A percentile compares a stretch with the other conserved stretches of the same genome.
phyloP scores from a whole-genome alignment of 352 stramenopile genomes.

The Pythium dissimile region DNA sequence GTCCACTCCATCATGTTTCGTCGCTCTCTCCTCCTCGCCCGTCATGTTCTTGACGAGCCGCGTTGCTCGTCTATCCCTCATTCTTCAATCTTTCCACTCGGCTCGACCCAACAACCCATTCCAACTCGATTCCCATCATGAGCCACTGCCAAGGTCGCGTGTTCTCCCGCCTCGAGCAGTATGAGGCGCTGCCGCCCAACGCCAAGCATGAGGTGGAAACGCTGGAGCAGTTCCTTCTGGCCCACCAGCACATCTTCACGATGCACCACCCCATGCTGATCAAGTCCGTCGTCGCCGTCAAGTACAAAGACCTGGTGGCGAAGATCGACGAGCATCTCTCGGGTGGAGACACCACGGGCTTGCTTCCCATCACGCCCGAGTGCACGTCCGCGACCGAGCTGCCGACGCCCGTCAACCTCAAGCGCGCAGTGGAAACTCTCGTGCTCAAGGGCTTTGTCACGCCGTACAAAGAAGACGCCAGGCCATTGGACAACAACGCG shows the following conservation, averaged over 20 bases:
- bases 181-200: not conserved
- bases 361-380: not conserved
- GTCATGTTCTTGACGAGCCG: no score
- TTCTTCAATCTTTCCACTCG: no score
- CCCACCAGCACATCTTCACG: slow-evolving; percentile 28
- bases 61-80: no score
- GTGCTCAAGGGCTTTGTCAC: slow-evolving; percentile 22
- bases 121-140: not conserved
- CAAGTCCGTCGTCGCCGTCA: slow-evolving; percentile 37
- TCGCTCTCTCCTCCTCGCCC: no score
- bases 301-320: slow-evolving; percentile 23
- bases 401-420: not conserved
- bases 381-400: not conserved
- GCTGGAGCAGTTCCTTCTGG: slow-evolving; percentile 29
- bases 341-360: not conserved
- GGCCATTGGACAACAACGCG: slow-evolving; percentile 26
- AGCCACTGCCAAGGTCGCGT: slow-evolving; percentile 5
- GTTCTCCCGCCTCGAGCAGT: slow-evolving; percentile 18
- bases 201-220: slow-evolving; percentile 3
- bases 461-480: slow-evolving; percentile 25
- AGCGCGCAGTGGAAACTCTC: slow-evolving; percentile 19
- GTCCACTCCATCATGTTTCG: no score
- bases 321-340: slow-evolving; percentile 3
- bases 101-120: no score
- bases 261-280: slow-evolving; percentile 27